Evolutionary conservation across 163 green algal species (phyloP), one percentile per base, ranked within the genome.

Genomic region (Volvox carteri): DNA sequence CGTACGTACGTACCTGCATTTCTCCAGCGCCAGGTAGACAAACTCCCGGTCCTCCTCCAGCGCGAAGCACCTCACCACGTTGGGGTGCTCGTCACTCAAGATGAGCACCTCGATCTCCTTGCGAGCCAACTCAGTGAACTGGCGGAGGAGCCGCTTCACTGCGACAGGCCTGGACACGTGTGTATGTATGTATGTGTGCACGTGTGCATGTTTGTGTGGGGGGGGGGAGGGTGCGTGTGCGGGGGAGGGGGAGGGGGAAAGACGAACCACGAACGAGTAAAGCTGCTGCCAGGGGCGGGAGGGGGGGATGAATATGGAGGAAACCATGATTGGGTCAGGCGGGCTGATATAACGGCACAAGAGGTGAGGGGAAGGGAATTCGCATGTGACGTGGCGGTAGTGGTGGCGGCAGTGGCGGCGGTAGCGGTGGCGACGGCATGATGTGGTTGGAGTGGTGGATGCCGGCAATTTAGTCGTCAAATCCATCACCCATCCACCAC

Each of bases 41-140:
- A 99, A 99, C 92, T 98, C 95, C 4, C 84, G 86, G 92, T 99
- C 98, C 91, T 98, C 96, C 92, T 99, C 98, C 96, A 99, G 96
- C 6, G 97, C 97, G 93, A 99, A 99, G 92, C 96, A 99, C 50
- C 98, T 93, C 78, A 98, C 92, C 58, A 75, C 94, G 90, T 99
- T 99, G 65, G 97, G 96, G 91, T 99, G 97, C 92, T 99, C 97
- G 79, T 99, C 98, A n/a, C 92, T 95, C 28, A 96, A 75, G 62
- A 99, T 98, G 2, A 99, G 93, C 46, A 95, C 93, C 91, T 95
- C 92, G 75, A 99, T 98, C 91, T 99, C 98, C 81, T 98, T 98
- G 46, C 94, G 90, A 0, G 98, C 98, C 48, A 98, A 87, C 44
- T 98, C 96, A 30, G 83, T 74, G 46, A 86, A 86, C 92, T 98